Evolutionary conservation across 805 yeast species (phyloP), one percentile per base, ranked within the genome.

Genomic region (Starmerella bombicola): DNA sequence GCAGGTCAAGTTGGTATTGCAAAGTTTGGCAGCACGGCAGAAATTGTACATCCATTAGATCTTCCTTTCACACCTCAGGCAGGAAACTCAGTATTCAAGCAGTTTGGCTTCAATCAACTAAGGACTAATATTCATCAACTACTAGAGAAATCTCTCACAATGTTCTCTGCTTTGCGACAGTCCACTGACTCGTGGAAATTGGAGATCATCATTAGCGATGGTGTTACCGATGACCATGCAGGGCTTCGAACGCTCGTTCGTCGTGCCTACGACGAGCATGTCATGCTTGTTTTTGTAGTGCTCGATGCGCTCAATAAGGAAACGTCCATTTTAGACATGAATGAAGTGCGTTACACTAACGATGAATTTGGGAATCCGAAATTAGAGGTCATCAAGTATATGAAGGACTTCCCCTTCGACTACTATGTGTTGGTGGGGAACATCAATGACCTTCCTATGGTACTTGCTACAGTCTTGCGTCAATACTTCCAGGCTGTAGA

Each of bases 351-450:
- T 45, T 91, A 86, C 54, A 55, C 78, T 3, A 88, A 79, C 56
- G 55, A 57, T 29, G 67, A 62, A 12, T 64, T 66, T 38, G 96
- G 96, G 3, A 71, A 70, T 42, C 69, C 75, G 74, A 71, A 72
- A 33, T 65, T 93, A 48, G 70, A 78, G 56, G 91, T 91, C 44
- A 78, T 75, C 45, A 81, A 78, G 52, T 91, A 91, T 55, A 70
- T 91, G 59, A 95, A 88, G 53, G 72, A 81, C 22, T 91, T 91
- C 77, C 97, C 99, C 52, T 91, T 91, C 62, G 97, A 91, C 57
- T 91, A 80, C 58, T 91, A 88, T 57, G 95, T 88, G 44, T 88
- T 93, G 50, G 96, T 91, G 20, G 77, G 81, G 52, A 76, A 88
- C 55, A 80, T 93, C 50, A 70, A 70, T 35, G 97, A 88, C 62